Conservation (phyloP, 2,329 filamentous ascomycete genomes). For the Diplodia mutila region DNA sequence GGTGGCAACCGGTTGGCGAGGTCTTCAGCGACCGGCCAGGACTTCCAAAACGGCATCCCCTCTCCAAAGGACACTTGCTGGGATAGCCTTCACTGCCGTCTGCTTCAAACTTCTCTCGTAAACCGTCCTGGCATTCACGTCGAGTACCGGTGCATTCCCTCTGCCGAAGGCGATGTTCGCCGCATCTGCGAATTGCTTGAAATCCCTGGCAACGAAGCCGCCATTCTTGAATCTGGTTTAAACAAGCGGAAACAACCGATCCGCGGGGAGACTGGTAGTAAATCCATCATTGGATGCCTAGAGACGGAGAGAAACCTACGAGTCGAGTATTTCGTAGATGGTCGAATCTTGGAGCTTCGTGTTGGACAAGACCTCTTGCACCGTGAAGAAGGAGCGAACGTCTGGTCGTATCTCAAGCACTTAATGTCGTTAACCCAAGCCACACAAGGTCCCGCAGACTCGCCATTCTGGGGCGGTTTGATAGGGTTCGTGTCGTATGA, state of each 20-base stretch:
- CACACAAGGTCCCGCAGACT: slow-evolving; percentile 36
- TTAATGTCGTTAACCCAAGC: slow-evolving; percentile 38
- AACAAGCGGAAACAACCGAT: slow-evolving; percentile 38
- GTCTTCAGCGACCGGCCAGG: neutral
- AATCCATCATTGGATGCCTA: slow-evolving; percentile 74
- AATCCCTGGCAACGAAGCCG: slow-evolving; percentile 40
- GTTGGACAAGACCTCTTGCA: slow-evolving; percentile 36
- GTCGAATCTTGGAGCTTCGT: slow-evolving; percentile 35
- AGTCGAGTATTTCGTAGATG: slow-evolving; percentile 40
- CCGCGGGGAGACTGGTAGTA: slow-evolving; percentile 60
- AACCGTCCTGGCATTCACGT: neutral
- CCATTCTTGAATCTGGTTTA: slow-evolving; percentile 53
- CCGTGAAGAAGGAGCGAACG: slow-evolving; percentile 34
- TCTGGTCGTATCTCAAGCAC: slow-evolving; percentile 47
- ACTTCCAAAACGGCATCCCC: neutral
- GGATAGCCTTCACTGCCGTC: neutral
- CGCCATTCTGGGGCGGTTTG: slow-evolving; percentile 78
- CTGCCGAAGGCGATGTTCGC: neutral
- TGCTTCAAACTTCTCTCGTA: neutral
- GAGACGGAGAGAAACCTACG: slow-evolving; percentile 51
- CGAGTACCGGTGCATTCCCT: neutral
- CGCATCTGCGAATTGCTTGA: slow-evolving; percentile 40
- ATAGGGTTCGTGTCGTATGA: slow-evolving; percentile 87
- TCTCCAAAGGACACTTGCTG: neutral
- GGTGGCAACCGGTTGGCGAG: neutral